phyloP scores from a whole-genome alignment of 768 basidiomycete species.

The Ephemerocybe angulata region DNA sequence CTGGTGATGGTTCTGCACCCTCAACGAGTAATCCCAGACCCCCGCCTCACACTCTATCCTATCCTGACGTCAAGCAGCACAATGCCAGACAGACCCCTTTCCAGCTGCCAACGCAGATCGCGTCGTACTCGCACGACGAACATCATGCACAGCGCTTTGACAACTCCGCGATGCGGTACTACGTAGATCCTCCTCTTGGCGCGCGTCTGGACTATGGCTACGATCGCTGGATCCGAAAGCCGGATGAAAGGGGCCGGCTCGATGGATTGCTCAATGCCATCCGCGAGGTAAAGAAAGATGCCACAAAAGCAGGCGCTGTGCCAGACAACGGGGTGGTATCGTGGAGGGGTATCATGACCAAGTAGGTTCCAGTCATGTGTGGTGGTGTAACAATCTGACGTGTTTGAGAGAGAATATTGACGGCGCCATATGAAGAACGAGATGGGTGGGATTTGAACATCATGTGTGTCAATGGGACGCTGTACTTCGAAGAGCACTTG shows the following conservation, averaged over 20 bases:
- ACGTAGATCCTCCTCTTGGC: slow-evolving; percentile 58
- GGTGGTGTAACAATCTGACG: slow-evolving; percentile 4
- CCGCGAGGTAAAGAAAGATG: slow-evolving; percentile 38
- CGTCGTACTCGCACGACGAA: slow-evolving; percentile 70
- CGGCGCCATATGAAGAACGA: slow-evolving; percentile 76
- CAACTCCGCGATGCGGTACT: slow-evolving; percentile 70
- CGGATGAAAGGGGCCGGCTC: slow-evolving; percentile 63
- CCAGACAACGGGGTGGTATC: slow-evolving; percentile 55
- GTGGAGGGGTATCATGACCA: slow-evolving; percentile 86
- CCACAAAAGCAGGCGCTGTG: slow-evolving; percentile 16
- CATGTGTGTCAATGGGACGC: slow-evolving; percentile 65
- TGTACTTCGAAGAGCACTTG: slow-evolving; percentile 74
- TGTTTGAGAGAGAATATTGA: slow-evolving; percentile 64
- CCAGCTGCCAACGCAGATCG: slow-evolving; percentile 65
- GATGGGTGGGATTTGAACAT: slow-evolving; percentile 82
- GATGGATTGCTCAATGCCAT: slow-evolving; percentile 65
- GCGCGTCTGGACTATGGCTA: slow-evolving; percentile 71
- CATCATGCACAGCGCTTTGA: slow-evolving; percentile 56
- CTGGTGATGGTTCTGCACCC: too few relatives aligned
- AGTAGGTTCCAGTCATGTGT: slow-evolving; percentile 38
- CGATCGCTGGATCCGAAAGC: slow-evolving; percentile 64
- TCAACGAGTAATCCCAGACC: too few relatives aligned
- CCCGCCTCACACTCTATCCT: slow-evolving; percentile 1
- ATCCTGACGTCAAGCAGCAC: slow-evolving; percentile 16
- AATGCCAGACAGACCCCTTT: slow-evolving; percentile 39